Base-by-base conservation (phyloP, 139 green algal genomes). In the Tetratostichococcus sp. region DNA sequence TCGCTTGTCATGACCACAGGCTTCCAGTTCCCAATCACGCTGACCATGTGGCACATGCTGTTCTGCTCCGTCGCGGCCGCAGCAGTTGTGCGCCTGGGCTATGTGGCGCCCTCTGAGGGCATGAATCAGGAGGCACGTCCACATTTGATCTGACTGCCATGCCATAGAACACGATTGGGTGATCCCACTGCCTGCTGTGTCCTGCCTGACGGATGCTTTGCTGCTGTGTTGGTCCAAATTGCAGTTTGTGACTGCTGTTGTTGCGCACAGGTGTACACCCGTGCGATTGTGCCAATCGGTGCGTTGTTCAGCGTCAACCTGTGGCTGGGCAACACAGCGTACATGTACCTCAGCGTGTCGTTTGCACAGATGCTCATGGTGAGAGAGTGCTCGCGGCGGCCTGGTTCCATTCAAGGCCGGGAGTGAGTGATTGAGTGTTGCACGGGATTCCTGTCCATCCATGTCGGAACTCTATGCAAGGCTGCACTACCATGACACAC, bases 291-390 rank as follows among this genome's bases (percentile, higher is more conserved):
- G 8, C 94, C 94, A 5, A 96, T 98, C 28, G 92, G 92, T 25
- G 83, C 92, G 14, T 92, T 97, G 43, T 99, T 97, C 81, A 92
- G 95, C 22, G 78, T 86, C 32, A 94, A 84, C 65, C 84, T 99
- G 28, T 99, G 95, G 95, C 88, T 98, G 28, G 91, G 85, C 73
- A 99, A 99, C 84, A 93, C 91, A 0, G 85, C 95, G 1, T 99
- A 99, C 90, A 83, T 99, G 2, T 97, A 99, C 83, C 87, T 99
- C 33, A 93, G 83, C 5, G 94, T 98, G 0, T 95, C 94, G 19
- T 98, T 98, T 86, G 97, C 98, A 43, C 95, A 99, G 77, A 99
- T 99, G 95, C 89, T 95, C 43, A 99, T 99, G 83, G 91, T 87
- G n/a, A n/a, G n/a, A n/a, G n/a, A n/a, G n/a, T n/a, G n/a, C n/a